phyloP scores from a whole-genome alignment of 352 stramenopile genomes.

The Pythium inflatum region DNA sequence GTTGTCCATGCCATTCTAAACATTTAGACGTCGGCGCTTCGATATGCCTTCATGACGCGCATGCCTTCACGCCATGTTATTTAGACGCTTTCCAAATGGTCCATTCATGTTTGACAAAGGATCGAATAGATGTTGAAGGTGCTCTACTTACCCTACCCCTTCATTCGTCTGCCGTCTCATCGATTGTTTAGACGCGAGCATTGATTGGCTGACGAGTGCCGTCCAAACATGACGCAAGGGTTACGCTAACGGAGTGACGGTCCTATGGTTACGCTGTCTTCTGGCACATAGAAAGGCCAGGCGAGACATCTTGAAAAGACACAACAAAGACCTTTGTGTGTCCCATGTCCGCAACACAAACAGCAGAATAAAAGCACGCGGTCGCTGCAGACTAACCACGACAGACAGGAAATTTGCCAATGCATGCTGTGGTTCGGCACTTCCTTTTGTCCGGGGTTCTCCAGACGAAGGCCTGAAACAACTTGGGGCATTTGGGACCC shows the following conservation, averaged over 20 bases:
- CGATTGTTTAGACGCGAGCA: constrained; percentile 13
- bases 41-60: not conserved
- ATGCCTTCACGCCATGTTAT: not conserved
- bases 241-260: constrained; percentile 3
- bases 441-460: no score
- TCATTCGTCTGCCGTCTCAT: constrained; percentile 21
- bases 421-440: no score
- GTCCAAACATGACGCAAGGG: constrained; percentile 17
- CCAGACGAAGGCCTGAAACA: no score
- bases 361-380: no score
- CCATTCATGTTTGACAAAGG: no score
- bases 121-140: constrained; percentile 6
- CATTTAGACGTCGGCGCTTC: not conserved
- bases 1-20: constrained; percentile 3
- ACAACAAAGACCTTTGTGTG: no score
- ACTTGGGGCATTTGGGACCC: no score
- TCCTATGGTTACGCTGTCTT: constrained; percentile 3
- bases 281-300: not conserved
- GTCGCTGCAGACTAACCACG: no score
- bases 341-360: no score
- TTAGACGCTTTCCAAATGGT: not conserved
- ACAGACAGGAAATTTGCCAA: no score
- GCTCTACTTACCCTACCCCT: constrained; percentile 1
- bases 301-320: no score
- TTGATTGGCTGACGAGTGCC: constrained; percentile 17